Base-by-base conservation (phyloP, 1,284 basidiomycete genomes). In the Sphaerobolus stellatus region DNA sequence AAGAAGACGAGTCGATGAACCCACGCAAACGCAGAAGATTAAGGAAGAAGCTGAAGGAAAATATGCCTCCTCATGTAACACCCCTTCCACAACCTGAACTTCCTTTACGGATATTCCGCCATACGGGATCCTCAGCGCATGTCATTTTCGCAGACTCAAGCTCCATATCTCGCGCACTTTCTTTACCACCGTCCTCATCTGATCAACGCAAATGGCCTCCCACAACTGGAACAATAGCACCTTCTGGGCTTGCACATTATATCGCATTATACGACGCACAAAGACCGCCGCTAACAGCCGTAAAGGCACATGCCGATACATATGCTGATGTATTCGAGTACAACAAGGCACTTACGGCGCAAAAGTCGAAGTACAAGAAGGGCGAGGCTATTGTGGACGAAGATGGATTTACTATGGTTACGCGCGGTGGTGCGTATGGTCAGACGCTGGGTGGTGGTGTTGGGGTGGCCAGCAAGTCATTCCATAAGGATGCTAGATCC, bases 401-500 rank as follows among this genome's bases (percentile, higher is more conserved):
- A 59, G 93, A 96, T 61, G 93, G 93, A 1, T 96, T 95, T 68
- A 94, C 92, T 11, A 80, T 95, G 9, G 93, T 96, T 28, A 90
- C 88, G 24, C 79, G 92, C 28, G 90, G 91, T 8, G 93, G 93
- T 6, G 86, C 88, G 25, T 94, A 93, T 64, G 92, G 93, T 3
- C 80, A 92, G 64, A 92, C 91, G 0, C 72, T 90, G 2, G 90
- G 90, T 30, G 90, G 90, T 8, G 88, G 88, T 1, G 86, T 91
- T 18, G 81, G 76, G 3, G 88, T 94, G 28, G 90, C 90, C 25
- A 89, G 79, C 66, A 88, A 88, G 67, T 71, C 71, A 50, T 92
- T 92, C 74, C 81, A 85, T 71, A 70, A 78, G 68, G 67, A 58
- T 50, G 62, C 34, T 58, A 63, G 56, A 58, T 76, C 78, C 31